Percentiles rank a stretch among this genome's conserved stretches.
Conservation (phyloP, 2,329 filamentous ascomycete genomes). For the Apiospora rasikravindrae region DNA sequence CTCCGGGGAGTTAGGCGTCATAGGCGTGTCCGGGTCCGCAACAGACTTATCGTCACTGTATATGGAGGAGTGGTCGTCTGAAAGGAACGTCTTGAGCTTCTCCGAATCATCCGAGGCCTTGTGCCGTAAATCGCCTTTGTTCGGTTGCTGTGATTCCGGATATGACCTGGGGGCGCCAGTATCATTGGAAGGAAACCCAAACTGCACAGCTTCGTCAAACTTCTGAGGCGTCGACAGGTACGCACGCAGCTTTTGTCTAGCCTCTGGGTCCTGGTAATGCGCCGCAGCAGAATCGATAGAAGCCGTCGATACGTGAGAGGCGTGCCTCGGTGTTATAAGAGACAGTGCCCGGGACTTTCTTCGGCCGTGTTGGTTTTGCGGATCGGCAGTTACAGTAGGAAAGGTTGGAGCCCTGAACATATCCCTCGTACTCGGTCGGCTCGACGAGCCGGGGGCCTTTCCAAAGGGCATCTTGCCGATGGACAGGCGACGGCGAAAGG, state of each 20-base stretch:
- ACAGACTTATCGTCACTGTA: conserved; percentile 62
- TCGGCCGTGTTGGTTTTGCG: conserved; percentile 45
- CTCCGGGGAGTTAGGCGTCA: conserved; percentile 57
- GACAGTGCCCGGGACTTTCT: conserved; percentile 62
- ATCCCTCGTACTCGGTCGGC: conserved; percentile 53
- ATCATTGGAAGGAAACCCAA: conserved; percentile 79
- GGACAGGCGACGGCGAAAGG: conserved; percentile 74
- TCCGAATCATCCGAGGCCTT: conserved; percentile 33
- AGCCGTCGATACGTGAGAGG: conserved; percentile 49
- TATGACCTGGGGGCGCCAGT: conserved; percentile 34
- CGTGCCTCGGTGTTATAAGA: conserved; percentile 56
- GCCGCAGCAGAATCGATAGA: conserved; percentile 74
- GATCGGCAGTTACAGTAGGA: conserved; percentile 29
- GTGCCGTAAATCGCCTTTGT: not conserved
- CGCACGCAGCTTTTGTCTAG: conserved; percentile 81
- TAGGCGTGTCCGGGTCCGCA: conserved; percentile 64
- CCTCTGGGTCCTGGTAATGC: conserved; percentile 90
- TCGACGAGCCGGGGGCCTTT: conserved; percentile 57
- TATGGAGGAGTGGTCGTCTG: conserved; percentile 59
- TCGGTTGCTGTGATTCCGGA: conserved; percentile 22
- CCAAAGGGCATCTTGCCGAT: conserved; percentile 69
- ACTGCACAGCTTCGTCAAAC: conserved; percentile 94
- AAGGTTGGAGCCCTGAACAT: not conserved
- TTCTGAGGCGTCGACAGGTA: conserved; percentile 91
- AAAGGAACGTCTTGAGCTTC: conserved; percentile 50